Base-by-base conservation (phyloP, 129 eudicot genomes). In the Gnaphalium uliginosum region DNA sequence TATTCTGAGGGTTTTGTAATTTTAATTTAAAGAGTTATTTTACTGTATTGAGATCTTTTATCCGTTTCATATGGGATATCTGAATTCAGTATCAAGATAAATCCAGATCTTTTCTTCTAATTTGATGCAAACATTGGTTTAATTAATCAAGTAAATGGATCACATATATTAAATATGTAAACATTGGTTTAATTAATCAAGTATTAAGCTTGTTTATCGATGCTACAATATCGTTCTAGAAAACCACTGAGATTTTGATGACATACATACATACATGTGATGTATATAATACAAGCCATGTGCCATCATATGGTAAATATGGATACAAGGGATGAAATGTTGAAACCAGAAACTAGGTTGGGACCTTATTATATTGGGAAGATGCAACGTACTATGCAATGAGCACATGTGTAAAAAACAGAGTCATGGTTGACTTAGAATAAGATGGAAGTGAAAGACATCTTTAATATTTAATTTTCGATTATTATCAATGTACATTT, bases 281-380 rank as follows among this genome's bases (percentile, higher is more conserved):
- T 26, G 1, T 56, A 24, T 68, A 37, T 23, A 59, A 69, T 69
- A 69, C 8, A 59, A 78, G 25, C 74, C 83, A 73, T 79, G 83
- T 79, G 83, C 82, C 67, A 8, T 50, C 66, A 71, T 71, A 73
- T 73, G 78, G 73, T 72, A 72, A 72, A 15, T n/a, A 46, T 78
- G 56, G 77, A 70, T 23, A 54, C 57, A 71, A 3, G 69, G 57
- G 71, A 54, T 18, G 59, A 57, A 46, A 69, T 46, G 76, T 69
- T 78, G 81, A 56, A 71, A 56, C 6, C 56, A 13, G 53, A 46
- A 46, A 46, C 53, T 46, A 3, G 50, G 4, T 10, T 43, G 18
- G 35, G 48, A 32, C 65, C 58, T 60, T 69, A 48, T 68, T 43
- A n/a, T n/a, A n/a, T 32, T 61, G 77, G 66, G 30, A 66, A 72